Conservation (phyloP, 306 rosid genomes). For the Dalbergia cultrata region DNA sequence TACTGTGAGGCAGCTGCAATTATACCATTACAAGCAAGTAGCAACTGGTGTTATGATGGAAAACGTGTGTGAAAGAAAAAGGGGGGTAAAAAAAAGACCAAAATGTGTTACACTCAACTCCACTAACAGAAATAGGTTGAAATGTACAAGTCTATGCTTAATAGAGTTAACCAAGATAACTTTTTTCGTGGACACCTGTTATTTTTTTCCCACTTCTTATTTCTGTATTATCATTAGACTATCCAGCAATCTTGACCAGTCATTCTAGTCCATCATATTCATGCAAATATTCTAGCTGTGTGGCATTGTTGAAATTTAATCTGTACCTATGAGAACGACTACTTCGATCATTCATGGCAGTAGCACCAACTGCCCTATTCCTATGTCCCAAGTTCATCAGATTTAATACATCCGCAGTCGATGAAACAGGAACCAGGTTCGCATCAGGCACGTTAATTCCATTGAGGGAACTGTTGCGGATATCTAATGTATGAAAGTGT, state of each 20-base stretch:
- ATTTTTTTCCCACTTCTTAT: too few species aligned
- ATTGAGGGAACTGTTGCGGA: constrained; percentile 79
- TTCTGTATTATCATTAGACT: too few species aligned
- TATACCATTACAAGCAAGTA: constrained; percentile 44
- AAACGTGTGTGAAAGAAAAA: background rate
- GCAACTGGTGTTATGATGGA: constrained; percentile 20
- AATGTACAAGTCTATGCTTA: background rate
- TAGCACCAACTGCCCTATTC: constrained; percentile 86
- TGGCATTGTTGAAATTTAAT: constrained; percentile 5
- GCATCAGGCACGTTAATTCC: constrained; percentile 97
- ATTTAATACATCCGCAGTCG: constrained; percentile 75
- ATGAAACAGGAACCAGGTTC: constrained; percentile 77
- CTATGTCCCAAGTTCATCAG: constrained; percentile 87
- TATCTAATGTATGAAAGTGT: constrained; percentile 72
- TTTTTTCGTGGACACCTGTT: background rate
- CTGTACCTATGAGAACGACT: constrained; percentile 92
- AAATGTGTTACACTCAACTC: background rate
- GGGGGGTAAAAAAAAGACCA: background rate
- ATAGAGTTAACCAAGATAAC: background rate
- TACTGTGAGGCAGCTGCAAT: constrained; percentile 93
- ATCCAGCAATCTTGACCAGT: too few species aligned
- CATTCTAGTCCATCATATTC: too few species aligned
- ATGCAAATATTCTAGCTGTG: too few species aligned
- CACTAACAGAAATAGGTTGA: background rate
- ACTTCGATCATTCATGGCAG: constrained; percentile 92